phyloP scores from a whole-genome alignment of 2,329 filamentous ascomycete genomes.

The Sporothrix inflata region DNA sequence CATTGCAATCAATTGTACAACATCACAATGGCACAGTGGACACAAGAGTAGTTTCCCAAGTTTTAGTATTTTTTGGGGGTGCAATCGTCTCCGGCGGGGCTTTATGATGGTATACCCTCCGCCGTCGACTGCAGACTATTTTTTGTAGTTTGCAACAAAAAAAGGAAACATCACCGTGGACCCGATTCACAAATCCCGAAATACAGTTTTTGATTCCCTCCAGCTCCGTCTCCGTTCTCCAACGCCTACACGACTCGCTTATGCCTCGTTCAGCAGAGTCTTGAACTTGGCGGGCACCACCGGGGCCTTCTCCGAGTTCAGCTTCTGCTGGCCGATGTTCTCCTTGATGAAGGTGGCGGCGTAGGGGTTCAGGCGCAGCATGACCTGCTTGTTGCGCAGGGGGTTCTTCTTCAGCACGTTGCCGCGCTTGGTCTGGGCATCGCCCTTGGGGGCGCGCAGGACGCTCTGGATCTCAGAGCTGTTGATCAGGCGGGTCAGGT shows the following conservation, averaged over 20 bases:
- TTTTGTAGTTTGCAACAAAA: constrained; percentile 14
- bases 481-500: constrained; percentile 98
- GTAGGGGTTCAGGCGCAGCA: constrained; percentile 98
- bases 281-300: constrained; percentile 37
- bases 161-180: constrained; percentile 10
- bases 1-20: too few relatives aligned
- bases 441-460: constrained; percentile 87
- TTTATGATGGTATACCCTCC: constrained; percentile 15
- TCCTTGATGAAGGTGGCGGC: constrained; percentile 87
- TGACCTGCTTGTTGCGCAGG: constrained; percentile 96
- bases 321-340: constrained; percentile 73
- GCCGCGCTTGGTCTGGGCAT: constrained; percentile 84
- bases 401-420: constrained; percentile 99
- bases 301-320: constrained; percentile 37
- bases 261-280: constrained; percentile 36
- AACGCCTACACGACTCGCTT: constrained; percentile 22
- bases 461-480: constrained; percentile 97
- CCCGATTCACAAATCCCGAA: constrained; percentile 12
- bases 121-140: constrained; percentile 2
- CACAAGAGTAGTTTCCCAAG: constrained; percentile 26
- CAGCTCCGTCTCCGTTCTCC: neutral
- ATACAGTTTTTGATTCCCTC: neutral
- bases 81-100: neutral
- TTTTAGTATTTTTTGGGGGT: constrained; percentile 32
- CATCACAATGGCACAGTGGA: neutral